Evolutionary conservation across 345 rosid genomes (phyloP), one percentile per base, ranked within the genome.

Genomic region (Rhodomyrtus tomentosa): DNA sequence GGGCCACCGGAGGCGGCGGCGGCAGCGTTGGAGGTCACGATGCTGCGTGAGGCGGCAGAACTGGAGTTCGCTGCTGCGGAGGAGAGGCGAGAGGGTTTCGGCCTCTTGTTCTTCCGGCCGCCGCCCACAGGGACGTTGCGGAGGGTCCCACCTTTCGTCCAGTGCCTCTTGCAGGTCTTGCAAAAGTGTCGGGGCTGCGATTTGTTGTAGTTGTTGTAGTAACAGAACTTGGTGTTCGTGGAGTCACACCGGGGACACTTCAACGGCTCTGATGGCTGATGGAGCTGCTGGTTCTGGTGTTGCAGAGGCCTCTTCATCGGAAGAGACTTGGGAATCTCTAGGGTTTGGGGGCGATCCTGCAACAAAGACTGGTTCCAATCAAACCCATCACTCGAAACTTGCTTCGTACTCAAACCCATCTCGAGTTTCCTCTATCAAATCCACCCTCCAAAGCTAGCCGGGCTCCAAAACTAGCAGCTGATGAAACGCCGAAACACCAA

Each of bases 171-270:
- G 89, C 99, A 95, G 86, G 92, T n/a, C 92, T 93, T 96, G 92
- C 99, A 96, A 55, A 93, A 92, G 89, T 96, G 92, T 84, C 98
- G 90, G 50, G 99, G 99, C 89, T 96, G 99, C 82, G 98, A 91
- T 81, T 90, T 95, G 89, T 93, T 96, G 82, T 96, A 95, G 88
- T 96, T 96, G 90, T 96, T 95, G 90, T 91, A 96, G 87, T 96
- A 96, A 84, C 99, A 96, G 59, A 96, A 96, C 92, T 96, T 96
- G 20, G 99, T 96, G 90, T 96, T 94, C 5, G 90, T 85, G 6
- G 99, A 96, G 81, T 95, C 96, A 86, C 99, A 95, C 90, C 99
- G 90, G 1, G 98, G 99, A 86, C 99, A 96, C 87, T 93, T 96
- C 89, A 93, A 85, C 79, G 85, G 90, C 91, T 96, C 95, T 32